Conservation (phyloP, 306 rosid species). For the Quercus glauca region DNA sequence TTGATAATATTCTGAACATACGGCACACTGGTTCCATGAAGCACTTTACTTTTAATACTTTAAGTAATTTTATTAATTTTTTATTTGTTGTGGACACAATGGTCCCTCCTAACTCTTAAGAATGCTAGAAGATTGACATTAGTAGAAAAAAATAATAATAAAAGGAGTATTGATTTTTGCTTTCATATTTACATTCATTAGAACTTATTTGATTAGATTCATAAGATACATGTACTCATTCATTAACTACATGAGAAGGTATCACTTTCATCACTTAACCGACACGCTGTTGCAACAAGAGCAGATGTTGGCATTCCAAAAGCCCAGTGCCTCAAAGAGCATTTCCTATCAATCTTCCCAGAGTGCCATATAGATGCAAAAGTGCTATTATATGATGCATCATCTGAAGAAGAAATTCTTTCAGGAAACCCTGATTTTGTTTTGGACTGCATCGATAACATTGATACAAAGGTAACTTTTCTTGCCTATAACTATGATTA, state of each 20-base stretch:
- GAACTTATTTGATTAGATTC: constrained; percentile 3
- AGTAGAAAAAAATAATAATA: background rate
- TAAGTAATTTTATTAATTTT: background rate
- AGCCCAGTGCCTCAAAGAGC: constrained; percentile 93
- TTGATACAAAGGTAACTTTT: constrained; percentile 82
- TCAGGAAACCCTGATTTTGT: constrained; percentile 90
- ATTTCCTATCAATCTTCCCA: constrained; percentile 80
- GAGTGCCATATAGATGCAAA: constrained; percentile 88
- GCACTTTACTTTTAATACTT: background rate
- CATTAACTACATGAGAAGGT: constrained; percentile 70
- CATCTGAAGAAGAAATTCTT: constrained; percentile 91
- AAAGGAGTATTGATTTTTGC: constrained; percentile 14
- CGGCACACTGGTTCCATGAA: background rate
- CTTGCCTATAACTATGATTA: background rate
- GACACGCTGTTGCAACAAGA: constrained; percentile 98
- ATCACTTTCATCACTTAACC: constrained; percentile 95
- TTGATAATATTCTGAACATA: background rate
- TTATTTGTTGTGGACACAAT: background rate
- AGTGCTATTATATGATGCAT: constrained; percentile 78
- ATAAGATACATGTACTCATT: constrained; percentile 29
- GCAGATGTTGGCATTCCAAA: constrained; percentile 95
- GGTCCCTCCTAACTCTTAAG: background rate
- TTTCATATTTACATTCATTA: constrained; percentile 20
- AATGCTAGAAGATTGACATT: background rate
- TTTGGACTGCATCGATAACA: constrained; percentile 91